Evolutionary conservation across 1,284 basidiomycete species (phyloP).

Genomic region (Moesziomyces sp.): DNA sequence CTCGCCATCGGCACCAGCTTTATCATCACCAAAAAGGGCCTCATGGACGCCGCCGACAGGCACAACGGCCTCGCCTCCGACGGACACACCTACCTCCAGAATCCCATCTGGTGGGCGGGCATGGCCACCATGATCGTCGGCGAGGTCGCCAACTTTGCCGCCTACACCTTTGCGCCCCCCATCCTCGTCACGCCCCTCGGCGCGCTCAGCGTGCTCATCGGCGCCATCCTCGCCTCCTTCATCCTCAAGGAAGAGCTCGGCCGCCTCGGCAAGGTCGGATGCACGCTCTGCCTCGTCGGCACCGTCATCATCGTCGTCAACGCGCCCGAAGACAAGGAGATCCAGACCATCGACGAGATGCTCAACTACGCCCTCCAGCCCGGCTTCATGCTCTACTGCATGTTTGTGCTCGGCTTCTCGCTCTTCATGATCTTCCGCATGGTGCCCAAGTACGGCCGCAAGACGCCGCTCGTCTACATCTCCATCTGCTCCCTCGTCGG

Average conservation of each 20-base stretch:
- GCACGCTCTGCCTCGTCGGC: constrained; percentile 87
- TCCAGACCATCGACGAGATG: constrained; percentile 94
- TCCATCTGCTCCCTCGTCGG: constrained; percentile 92
- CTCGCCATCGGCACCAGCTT: constrained; percentile 67
- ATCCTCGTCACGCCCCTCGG: constrained; percentile 96
- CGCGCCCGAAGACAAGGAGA: constrained; percentile 93
- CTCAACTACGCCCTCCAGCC: constrained; percentile 87
- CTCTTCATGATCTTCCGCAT: constrained; percentile 85
- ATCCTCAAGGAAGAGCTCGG: constrained; percentile 93
- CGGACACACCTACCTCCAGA: constrained; percentile 78
- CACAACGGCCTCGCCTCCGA: constrained; percentile 64
- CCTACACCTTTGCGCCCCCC: constrained; percentile 96
- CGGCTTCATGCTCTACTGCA: constrained; percentile 81
- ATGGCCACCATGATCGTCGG: constrained; percentile 77
- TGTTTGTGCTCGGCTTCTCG: constrained; percentile 81
- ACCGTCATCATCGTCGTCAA: constrained; percentile 96
- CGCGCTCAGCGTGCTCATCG: constrained; percentile 95
- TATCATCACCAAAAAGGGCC: constrained; percentile 67
- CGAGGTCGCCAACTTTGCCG: constrained; percentile 93
- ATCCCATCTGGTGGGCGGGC: constrained; percentile 98
- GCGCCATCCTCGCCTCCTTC: constrained; percentile 80
- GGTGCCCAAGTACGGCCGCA: constrained; percentile 86
- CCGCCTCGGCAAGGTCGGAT: constrained; percentile 90
- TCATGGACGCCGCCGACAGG: constrained; percentile 65
- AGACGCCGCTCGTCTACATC: constrained; percentile 90